A percentile compares a stretch with the other conserved stretches of the same genome.
These are phyloP conservation scores for Globisporangium acanthophoron DNA, from an alignment of 352 stramenopile species.

Conservation along the genomic window DNA sequence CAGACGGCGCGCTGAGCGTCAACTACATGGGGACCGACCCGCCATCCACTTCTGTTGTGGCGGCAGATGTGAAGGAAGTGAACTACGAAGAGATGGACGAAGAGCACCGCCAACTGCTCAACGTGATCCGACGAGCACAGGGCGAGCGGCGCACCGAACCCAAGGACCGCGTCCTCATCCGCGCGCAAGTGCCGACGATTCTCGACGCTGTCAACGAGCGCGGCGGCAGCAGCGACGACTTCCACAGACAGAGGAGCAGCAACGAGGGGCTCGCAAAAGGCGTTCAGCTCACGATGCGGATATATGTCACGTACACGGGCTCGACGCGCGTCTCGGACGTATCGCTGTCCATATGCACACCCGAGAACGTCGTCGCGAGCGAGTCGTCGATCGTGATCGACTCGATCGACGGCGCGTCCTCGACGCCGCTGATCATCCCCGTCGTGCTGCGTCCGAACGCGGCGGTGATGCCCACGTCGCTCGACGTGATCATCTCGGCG, in stretches of 20 bases:
- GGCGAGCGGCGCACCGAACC: constrained; percentile 56
- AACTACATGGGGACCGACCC: constrained; percentile 90
- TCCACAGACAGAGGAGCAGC: neutral
- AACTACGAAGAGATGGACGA: constrained; percentile 91
- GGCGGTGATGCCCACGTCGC: constrained; percentile 52
- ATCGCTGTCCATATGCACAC: constrained; percentile 61
- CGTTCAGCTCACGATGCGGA: constrained; percentile 64
- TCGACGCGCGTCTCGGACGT: constrained; percentile 62
- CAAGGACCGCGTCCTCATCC: constrained; percentile 73
- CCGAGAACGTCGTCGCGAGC: constrained; percentile 52
- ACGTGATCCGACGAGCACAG: constrained; percentile 80
- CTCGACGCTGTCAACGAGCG: constrained; percentile 48
- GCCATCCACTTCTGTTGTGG: constrained; percentile 65
- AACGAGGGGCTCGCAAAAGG: constrained; percentile 10
- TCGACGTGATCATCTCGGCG: constrained; percentile 57
- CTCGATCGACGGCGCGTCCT: constrained; percentile 56
- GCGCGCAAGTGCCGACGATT: constrained; percentile 59
- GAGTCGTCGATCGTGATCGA: constrained; percentile 68
- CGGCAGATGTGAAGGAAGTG: constrained; percentile 70
- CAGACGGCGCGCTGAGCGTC: constrained; percentile 63
- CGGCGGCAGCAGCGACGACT: constrained; percentile 21
- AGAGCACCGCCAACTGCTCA: constrained; percentile 82
- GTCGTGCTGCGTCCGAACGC: constrained; percentile 45
- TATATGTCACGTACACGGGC: constrained; percentile 85
- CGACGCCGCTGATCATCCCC: constrained; percentile 60